Base-by-base conservation (phyloP, 805 yeast species). In the Nakazawaea holstii region DNA sequence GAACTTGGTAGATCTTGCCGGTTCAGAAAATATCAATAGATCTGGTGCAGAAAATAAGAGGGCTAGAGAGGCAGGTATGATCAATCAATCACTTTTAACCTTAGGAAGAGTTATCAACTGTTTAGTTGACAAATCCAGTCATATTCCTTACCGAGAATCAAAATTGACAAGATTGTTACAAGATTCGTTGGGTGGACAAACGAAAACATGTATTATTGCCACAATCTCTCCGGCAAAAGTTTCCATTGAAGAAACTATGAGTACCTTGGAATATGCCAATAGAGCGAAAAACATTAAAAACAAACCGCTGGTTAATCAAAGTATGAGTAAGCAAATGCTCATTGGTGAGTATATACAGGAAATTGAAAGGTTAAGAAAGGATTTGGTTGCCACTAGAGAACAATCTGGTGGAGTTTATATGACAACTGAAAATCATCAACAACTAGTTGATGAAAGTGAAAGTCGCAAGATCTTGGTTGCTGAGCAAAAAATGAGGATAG, bases 51-150 rank as follows among this genome's bases (percentile, higher is more conserved):
- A 81, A 26, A 80, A 85, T 53, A 84, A 80, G 60, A 73, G 96
- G 39, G 96, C 95, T 0, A 80, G 88, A 53, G 97, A 90, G 60
- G 95, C 96, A 0, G 96, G 96, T 0, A 80, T 87, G 51, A 88
- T 88, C 45, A 90, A 91, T 60, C 95, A 89, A 61, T 84, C 91
- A 59, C 66, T 87, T 52, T 68, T 90, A 43, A 82, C 96, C 0
- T 70, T 90, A 35, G 97, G 97, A 0, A 72, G 95, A 52, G 96
- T 90, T 1, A 88, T 90, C 37, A 88, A 84, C 59, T 71, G 80
- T 2, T 65, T 82, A 14, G 85, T 79, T 2, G 85, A 78, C 50
- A 71, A 72, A 42, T 73, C 76, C 14, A 65, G 75, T 2, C 96
- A 88, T 59, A 77, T 90, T 30, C 96, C 97, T 0, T 90, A 89